Percentiles rank a stretch among this genome's conserved stretches.
Evolutionary conservation across 75 land plant genomes (phyloP).

Genomic region (Cunninghamia lanceolata): DNA sequence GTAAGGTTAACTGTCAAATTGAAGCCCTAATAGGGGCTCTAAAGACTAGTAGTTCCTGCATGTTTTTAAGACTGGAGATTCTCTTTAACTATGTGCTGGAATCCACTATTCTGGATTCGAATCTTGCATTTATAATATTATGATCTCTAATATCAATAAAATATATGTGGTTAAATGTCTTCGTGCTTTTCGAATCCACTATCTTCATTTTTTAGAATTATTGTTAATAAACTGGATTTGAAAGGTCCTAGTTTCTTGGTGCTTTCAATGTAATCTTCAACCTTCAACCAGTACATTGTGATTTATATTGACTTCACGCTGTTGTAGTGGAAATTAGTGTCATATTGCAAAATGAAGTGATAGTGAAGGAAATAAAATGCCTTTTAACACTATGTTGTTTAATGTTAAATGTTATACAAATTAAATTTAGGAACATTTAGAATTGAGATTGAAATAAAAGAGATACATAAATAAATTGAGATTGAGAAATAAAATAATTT

Average conservation of each 20-base stretch:
- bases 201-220: no score
- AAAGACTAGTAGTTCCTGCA: background rate
- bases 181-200: background rate
- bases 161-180: no score
- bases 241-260: background rate
- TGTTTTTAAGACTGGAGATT: background rate
- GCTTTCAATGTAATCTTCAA: background rate
- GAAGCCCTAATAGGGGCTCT: background rate
- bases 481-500: no score
- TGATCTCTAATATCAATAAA: no score
- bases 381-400: no score
- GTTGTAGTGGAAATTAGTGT: background rate
- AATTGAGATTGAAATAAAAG: no score
- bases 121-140: background rate
- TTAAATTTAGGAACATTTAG: no score
- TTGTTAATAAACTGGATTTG: background rate
- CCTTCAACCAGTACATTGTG: background rate
- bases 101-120: background rate
- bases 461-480: no score
- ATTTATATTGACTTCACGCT: background rate
- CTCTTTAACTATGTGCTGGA: background rate
- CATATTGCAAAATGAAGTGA: no score
- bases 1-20: no score
- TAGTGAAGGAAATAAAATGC: no score
- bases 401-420: no score